Conservation (phyloP, 2,329 filamentous ascomycete species). For the Neofusicoccum parvum region DNA sequence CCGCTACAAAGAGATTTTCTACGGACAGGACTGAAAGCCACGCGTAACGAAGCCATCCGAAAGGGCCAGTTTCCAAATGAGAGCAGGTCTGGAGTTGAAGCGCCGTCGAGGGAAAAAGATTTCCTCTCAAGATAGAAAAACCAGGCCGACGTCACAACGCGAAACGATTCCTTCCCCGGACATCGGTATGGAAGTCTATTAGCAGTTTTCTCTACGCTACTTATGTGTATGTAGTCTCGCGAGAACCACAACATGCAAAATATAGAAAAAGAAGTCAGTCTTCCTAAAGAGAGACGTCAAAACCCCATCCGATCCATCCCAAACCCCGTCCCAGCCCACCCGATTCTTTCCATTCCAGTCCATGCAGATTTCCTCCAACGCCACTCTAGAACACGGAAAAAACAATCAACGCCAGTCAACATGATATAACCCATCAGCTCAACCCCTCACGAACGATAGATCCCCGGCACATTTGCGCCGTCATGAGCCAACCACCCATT, state of each 20-base stretch:
- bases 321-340: background rate
- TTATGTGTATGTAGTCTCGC: background rate
- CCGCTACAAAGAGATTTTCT: constrained; percentile 79
- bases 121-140: background rate
- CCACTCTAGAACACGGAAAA: background rate
- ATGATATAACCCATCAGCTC: background rate
- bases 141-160: no score
- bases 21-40: constrained; percentile 45
- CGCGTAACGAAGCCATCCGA: no score
- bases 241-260: background rate
- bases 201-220: constrained; percentile 9
- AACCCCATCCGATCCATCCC: background rate
- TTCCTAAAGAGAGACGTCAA: background rate
- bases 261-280: background rate
- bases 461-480: background rate
- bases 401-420: background rate
- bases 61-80: no score
- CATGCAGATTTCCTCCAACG: background rate
- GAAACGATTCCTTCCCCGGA: background rate
- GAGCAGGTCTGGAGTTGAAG: no score
- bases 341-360: no score
- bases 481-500: background rate
- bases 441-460: background rate
- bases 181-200: constrained; percentile 1
- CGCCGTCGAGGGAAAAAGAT: background rate